Evolutionary conservation across 2,329 filamentous ascomycete genomes (phyloP).

Genomic region (Trichophyton verrucosum): DNA sequence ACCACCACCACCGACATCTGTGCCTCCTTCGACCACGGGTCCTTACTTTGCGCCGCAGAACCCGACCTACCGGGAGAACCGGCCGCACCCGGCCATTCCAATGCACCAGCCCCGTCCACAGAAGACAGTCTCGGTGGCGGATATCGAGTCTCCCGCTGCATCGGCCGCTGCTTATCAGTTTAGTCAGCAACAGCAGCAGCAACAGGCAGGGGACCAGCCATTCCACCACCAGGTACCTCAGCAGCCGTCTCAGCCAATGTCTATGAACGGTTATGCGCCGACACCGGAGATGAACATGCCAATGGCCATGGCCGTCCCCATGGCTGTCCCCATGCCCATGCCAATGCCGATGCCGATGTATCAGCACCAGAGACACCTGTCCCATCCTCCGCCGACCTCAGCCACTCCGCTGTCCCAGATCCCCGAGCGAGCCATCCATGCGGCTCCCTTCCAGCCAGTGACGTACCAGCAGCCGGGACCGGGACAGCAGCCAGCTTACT

Average conservation of each 20-base stretch:
- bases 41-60: conserved; percentile 44
- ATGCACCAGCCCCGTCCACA: conserved; percentile 95
- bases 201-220: conserved; percentile 49
- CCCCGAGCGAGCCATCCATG: conserved; percentile 82
- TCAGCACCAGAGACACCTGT: conserved; percentile 55
- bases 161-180: conserved; percentile 47
- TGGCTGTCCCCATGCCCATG: conserved; percentile 5
- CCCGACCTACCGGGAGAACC: conserved; percentile 48
- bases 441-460: conserved; percentile 74
- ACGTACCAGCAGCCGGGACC: conserved; percentile 40
- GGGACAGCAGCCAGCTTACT: conserved; percentile 35
- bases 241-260: conserved; percentile 19
- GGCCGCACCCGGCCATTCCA: conserved; percentile 45
- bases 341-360: conserved; percentile 22
- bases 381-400: conserved; percentile 56
- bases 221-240: conserved; percentile 91
- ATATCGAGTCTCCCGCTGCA: conserved; percentile 71
- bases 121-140: conserved; percentile 83
- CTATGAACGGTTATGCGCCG: conserved; percentile 47
- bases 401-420: conserved; percentile 83
- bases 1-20: neutral
- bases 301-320: neutral
- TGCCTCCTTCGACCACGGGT: neutral
- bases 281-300: conserved; percentile 30
- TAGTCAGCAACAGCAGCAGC: conserved; percentile 40